phyloP scores from a whole-genome alignment of 2,329 filamentous ascomycete species.

The Alternaria arbusti region DNA sequence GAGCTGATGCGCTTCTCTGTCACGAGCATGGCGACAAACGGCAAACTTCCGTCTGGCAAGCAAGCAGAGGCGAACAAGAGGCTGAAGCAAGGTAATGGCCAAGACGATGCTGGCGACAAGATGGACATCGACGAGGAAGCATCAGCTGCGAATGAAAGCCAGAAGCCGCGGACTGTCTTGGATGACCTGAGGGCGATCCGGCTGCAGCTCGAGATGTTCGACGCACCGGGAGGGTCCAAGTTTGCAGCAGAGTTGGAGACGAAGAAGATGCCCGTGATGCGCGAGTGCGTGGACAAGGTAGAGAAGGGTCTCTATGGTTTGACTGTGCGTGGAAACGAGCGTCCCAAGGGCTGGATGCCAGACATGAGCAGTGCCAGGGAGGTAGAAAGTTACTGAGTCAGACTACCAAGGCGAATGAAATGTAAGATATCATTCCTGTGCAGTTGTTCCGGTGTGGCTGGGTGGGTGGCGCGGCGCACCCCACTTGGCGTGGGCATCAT shows the following conservation, averaged over 20 bases:
- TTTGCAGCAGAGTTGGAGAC: conserved; percentile 67
- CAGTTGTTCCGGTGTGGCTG: conserved; percentile 23
- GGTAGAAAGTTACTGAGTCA: conserved; percentile 49
- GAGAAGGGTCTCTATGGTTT: conserved; percentile 89
- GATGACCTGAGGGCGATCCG: conserved; percentile 81
- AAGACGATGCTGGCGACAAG: conserved; percentile 30
- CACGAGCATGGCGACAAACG: conserved; percentile 79
- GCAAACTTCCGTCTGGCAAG: conserved; percentile 55
- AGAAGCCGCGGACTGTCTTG: conserved; percentile 68
- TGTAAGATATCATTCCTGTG: not conserved
- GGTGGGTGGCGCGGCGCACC: conserved; percentile 6
- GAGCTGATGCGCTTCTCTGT: conserved; percentile 98
- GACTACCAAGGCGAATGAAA: not conserved
- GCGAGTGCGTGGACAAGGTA: conserved; percentile 89
- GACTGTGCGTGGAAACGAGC: conserved; percentile 83
- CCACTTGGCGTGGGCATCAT: conserved; percentile 24
- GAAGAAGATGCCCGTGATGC: conserved; percentile 87
- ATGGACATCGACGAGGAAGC: conserved; percentile 46
- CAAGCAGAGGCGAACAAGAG: conserved; percentile 46
- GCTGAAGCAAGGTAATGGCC: conserved; percentile 20
- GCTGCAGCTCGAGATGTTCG: conserved; percentile 75
- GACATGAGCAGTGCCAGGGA: conserved; percentile 63
- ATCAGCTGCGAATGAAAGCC: conserved; percentile 24
- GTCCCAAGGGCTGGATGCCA: conserved; percentile 90
- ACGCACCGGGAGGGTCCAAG: conserved; percentile 61